These are phyloP conservation scores for Hamamelis virginiana DNA, from an alignment of 164 flowering plant genomes.

Conservation along the genomic window DNA sequence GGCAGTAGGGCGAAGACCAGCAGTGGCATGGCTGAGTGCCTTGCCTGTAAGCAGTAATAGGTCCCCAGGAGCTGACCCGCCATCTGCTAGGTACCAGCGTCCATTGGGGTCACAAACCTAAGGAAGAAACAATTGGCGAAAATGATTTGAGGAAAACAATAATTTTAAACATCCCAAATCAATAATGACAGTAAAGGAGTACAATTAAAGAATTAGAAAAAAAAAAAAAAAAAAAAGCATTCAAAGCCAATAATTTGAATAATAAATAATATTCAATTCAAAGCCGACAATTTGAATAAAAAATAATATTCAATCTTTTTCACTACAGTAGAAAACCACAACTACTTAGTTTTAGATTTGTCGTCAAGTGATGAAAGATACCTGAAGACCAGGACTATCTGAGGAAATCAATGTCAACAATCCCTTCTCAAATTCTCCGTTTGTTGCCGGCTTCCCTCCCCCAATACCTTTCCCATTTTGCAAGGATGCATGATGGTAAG, in stretches of 20 bases:
- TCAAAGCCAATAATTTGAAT: neutral
- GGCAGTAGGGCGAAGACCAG: constrained; percentile 88
- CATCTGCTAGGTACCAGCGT: constrained; percentile 90
- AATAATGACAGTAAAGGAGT: constrained; percentile 3
- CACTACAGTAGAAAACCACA: constrained; percentile 5
- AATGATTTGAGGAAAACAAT: constrained; percentile 28
- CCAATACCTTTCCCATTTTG: constrained; percentile 70
- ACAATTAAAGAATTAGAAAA: neutral
- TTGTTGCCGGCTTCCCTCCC: constrained; percentile 58
- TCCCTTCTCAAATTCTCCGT: constrained; percentile 83
- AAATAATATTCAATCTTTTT: neutral
- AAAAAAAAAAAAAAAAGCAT: too few species aligned
- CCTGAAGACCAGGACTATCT: constrained; percentile 87
- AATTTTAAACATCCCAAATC: neutral
- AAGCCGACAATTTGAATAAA: neutral
- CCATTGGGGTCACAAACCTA: constrained; percentile 96
- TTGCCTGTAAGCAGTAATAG: constrained; percentile 81
- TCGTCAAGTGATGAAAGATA: constrained; percentile 11
- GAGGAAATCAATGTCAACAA: constrained; percentile 78
- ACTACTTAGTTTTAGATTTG: neutral
- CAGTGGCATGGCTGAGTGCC: constrained; percentile 95
- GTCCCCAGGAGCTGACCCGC: constrained; percentile 69
- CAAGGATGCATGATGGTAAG: constrained; percentile 46
- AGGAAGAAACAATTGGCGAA: constrained; percentile 24
- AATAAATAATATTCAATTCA: neutral